phyloP scores from a whole-genome alignment of 2,329 filamentous ascomycete species.

The Alternaria triticimaculans region DNA sequence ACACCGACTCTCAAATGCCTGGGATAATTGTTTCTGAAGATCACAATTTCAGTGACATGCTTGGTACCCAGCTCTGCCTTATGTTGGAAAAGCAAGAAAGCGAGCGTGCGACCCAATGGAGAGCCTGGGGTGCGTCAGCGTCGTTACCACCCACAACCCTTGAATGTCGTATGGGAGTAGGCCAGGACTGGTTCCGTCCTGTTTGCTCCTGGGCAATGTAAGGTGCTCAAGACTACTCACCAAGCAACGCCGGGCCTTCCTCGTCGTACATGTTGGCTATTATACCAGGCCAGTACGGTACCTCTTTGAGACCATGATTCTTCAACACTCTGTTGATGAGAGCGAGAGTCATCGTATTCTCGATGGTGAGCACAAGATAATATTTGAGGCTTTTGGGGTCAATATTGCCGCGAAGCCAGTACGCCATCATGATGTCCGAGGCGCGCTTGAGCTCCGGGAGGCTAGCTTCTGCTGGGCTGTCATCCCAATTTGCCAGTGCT shows the following conservation, averaged over 20 bases:
- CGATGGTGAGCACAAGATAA: slow-evolving; percentile 9
- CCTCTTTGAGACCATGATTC: background rate
- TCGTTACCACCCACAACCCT: too few relatives aligned
- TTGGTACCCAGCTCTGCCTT: slow-evolving; percentile 12
- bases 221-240: slow-evolving; percentile 1
- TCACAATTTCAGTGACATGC: background rate
- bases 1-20: too few relatives aligned
- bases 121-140: background rate
- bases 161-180: too few relatives aligned
- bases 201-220: too few relatives aligned
- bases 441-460: background rate
- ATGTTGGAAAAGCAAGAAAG: slow-evolving; percentile 12
- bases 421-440: slow-evolving; percentile 2
- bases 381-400: slow-evolving; percentile 7
- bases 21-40: background rate
- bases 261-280: slow-evolving; percentile 5
- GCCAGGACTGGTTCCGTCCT: too few relatives aligned
- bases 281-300: slow-evolving; percentile 21
- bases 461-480: too few relatives aligned
- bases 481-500: too few relatives aligned
- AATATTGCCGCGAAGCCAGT: background rate
- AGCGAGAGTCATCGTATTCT: slow-evolving; percentile 1
- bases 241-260: slow-evolving; percentile 16
- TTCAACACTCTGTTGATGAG: background rate
- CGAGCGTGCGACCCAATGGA: slow-evolving; percentile 10